Percentiles rank a stretch among this genome's conserved stretches.
Evolutionary conservation across 257 asterid genomes (phyloP).

Genomic region (Cynanchum wilfordii): DNA sequence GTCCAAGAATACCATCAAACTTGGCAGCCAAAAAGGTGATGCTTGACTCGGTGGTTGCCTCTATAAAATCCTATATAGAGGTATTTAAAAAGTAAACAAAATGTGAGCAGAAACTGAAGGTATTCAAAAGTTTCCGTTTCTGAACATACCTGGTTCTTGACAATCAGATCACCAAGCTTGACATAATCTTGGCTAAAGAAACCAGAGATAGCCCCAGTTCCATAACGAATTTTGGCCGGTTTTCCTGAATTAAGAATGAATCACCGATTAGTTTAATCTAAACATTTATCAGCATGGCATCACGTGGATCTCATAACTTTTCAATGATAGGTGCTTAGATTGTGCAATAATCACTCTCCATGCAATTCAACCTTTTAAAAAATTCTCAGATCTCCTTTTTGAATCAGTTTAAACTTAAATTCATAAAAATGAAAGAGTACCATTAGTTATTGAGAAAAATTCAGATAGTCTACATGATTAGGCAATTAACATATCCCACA

Average conservation of each 20-base stretch:
- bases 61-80: constrained; percentile 58
- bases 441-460: background rate
- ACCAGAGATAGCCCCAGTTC: constrained; percentile 91
- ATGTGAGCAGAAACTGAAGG: constrained; percentile 3
- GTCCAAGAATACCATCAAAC: constrained; percentile 94
- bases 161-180: constrained; percentile 57
- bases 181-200: constrained; percentile 71
- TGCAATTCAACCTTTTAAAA: background rate
- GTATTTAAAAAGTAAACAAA: background rate
- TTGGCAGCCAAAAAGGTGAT: constrained; percentile 79
- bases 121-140: constrained; percentile 3
- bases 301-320: background rate
- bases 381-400: background rate
- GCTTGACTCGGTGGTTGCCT: constrained; percentile 83
- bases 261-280: background rate
- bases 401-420: background rate
- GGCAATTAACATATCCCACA: background rate
- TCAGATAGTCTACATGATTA: background rate
- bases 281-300: background rate
- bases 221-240: constrained; percentile 79
- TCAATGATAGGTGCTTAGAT: background rate
- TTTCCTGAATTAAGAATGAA: constrained; percentile 49
- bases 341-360: background rate
- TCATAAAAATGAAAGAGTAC: background rate
- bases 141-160: constrained; percentile 60